Evolutionary conservation across 1,139 yeast genomes (phyloP).

Genomic region (Martiniozyma asiatica): DNA sequence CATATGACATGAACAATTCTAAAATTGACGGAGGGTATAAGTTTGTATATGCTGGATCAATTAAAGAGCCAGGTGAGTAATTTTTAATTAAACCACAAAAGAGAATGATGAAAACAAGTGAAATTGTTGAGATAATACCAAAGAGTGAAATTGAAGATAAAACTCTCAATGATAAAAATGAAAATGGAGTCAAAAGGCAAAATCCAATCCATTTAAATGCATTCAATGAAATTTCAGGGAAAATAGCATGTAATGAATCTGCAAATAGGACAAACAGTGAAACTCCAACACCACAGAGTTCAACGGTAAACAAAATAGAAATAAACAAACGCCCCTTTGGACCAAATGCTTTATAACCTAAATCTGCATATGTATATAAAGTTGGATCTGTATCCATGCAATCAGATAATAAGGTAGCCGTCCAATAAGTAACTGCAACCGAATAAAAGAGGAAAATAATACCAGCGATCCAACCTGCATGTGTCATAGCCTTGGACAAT

Average conservation of each 20-base stretch:
- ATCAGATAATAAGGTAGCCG: constrained; percentile 54
- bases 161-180: constrained; percentile 35
- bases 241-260: constrained; percentile 35
- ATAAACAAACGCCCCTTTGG: constrained; percentile 47
- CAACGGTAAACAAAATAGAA: constrained; percentile 58
- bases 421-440: constrained; percentile 53
- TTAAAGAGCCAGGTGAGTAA: constrained; percentile 36
- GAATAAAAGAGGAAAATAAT: constrained; percentile 37
- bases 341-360: constrained; percentile 25
- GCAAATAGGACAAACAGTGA: constrained; percentile 43
- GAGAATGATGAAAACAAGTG: constrained; percentile 28
- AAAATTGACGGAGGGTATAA: constrained; percentile 32
- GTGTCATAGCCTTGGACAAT: constrained; percentile 65
- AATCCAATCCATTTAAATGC: constrained; percentile 31
- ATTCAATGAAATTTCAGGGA: constrained; percentile 26
- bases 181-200: constrained; percentile 30
- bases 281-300: constrained; percentile 46
- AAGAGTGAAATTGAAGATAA: constrained; percentile 36
- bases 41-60: constrained; percentile 29
- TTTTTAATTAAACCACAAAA: constrained; percentile 33
- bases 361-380: constrained; percentile 81
- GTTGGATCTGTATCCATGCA: constrained; percentile 79
- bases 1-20: constrained; percentile 38
- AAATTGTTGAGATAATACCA: constrained; percentile 37
- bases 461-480: constrained; percentile 77